A percentile compares a stretch with the other conserved stretches of the same genome.
Evolutionary conservation across 805 yeast species (phyloP).

Genomic region (Ogataea nonfermentans): DNA sequence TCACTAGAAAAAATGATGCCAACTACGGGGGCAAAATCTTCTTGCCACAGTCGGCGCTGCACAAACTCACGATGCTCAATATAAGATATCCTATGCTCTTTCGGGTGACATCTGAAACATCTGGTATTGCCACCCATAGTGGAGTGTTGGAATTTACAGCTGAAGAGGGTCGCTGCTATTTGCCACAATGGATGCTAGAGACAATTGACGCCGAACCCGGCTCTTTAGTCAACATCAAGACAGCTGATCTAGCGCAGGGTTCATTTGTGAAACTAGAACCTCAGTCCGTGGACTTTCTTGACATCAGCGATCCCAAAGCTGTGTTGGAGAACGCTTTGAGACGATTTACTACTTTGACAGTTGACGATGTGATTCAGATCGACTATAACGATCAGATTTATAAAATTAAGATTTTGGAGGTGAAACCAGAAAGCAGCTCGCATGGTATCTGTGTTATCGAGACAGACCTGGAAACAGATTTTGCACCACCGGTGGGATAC

Average conservation of each 20-base stretch:
- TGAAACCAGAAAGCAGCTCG: conserved; percentile 66
- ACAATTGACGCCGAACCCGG: conserved; percentile 76
- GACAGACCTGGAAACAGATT: conserved; percentile 94
- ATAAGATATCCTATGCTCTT: conserved; percentile 96
- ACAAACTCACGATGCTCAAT: conserved; percentile 83
- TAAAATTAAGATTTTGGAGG: conserved; percentile 81
- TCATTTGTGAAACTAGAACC: conserved; percentile 91
- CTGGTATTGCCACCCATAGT: conserved; percentile 64
- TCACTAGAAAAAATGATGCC: conserved; percentile 67
- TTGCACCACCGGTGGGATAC: conserved; percentile 98
- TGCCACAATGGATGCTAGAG: conserved; percentile 96
- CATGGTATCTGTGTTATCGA: conserved; percentile 91
- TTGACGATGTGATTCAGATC: conserved; percentile 80
- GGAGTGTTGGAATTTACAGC: conserved; percentile 97
- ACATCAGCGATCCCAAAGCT: conserved; percentile 94
- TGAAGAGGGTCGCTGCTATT: conserved; percentile 92
- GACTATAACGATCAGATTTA: conserved; percentile 76
- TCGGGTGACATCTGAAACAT: conserved; percentile 65
- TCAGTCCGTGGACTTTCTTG: conserved; percentile 88
- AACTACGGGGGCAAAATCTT: conserved; percentile 96
- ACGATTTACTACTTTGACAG: conserved; percentile 83
- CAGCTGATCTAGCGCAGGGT: conserved; percentile 82
- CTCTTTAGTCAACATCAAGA: conserved; percentile 68
- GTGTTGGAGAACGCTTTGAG: conserved; percentile 90
- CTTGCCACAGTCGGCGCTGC: conserved; percentile 88